Evolutionary conservation across 768 basidiomycete genomes (phyloP), one percentile per base, ranked within the genome.

Genomic region (Amyloporia xantha): DNA sequence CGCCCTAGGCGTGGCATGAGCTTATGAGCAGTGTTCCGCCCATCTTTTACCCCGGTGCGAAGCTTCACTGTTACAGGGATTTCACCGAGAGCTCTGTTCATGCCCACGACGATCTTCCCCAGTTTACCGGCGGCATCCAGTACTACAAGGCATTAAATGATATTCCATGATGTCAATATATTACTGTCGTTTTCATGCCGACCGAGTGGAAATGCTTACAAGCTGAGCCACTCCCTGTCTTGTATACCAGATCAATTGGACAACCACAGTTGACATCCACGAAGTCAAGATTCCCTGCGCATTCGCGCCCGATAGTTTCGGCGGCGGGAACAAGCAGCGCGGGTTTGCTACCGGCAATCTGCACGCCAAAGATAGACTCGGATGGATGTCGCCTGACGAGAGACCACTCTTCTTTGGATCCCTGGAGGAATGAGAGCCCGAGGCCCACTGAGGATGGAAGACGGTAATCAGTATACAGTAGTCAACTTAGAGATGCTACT

Each of bases 221-320:
- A 23, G 93, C 93, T 49, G 86, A 88, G 0, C 93, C 93, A 48
- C 91, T 92, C 2, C 93, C 93, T 12, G 79, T 77, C 59, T 86
- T 87, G 69, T 94, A 96, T 1, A 99, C 90, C 37, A 97, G 71
- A 66, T 99, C 96, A 57, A 98, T 98, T 3, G 96, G 96, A 66
- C 96, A 98, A 5, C 94, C 94, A 65, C 91, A 90, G 60, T 99
- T 99, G 54, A 98, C 68, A 60, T 99, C 94, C 1, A 94, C 89
- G 58, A 96, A 97, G 60, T 97, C 91, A 19, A 96, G 67, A 17
- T 75, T 73, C 11, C 74, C 71, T 1, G 72, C 72, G 55, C 81
- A 78, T 61, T 90, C 84, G 53, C 75, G 79, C 2, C 76, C 80
- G 23, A 98, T 75, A 5, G 86, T 72, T 62, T 98, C 95, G 0